Evolutionary conservation across 1,284 basidiomycete species (phyloP), one percentile per base, ranked within the genome.

Genomic region (Ustilago cynodontis): DNA sequence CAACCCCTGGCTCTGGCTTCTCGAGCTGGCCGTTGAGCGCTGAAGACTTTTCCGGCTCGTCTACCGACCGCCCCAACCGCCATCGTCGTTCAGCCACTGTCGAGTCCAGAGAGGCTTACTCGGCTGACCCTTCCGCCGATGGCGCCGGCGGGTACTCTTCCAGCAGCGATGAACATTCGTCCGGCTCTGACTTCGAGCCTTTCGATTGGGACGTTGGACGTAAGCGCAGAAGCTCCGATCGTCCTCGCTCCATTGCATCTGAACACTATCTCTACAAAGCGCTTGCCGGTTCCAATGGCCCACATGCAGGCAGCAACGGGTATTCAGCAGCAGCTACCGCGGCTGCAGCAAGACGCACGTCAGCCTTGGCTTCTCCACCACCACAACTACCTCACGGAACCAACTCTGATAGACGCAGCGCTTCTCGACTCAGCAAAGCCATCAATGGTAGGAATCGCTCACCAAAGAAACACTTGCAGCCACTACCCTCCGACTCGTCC

Each of bases 121-220:
- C 74, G 10, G 79, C 77, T 14, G 77, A 73, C 26, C 74, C 77
- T 20, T 81, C 79, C 1, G 77, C 70, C 10, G 63, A 59, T 24
- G 65, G 59, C 20, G 64, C 35, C 18, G 56, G 24, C 28, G 72
- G 65, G 18, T 75, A 74, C 11, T 51, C 56, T 18, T 78, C 76
- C 26, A 73, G 69, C 59, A 71, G 59, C 56, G 76, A 77, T 24
- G 52, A 67, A 6, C 67, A 62, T 24, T 66, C 63, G 8, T 79
- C 79, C 1, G 65, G 74, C 56, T 71, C 73, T 26, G 79, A 73
- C 2, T 72, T 61, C 18, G 74, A 74, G 39, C 70, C 67, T 14
- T 81, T 81, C 51, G 71, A 79, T 39, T 81, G 79, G 79, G 79
- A 81, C 31, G 65, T 77, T 2, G 64, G 74, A 3, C 65, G 59